phyloP scores from a whole-genome alignment of 768 basidiomycete genomes.

The Rossbeevera mucosa region DNA sequence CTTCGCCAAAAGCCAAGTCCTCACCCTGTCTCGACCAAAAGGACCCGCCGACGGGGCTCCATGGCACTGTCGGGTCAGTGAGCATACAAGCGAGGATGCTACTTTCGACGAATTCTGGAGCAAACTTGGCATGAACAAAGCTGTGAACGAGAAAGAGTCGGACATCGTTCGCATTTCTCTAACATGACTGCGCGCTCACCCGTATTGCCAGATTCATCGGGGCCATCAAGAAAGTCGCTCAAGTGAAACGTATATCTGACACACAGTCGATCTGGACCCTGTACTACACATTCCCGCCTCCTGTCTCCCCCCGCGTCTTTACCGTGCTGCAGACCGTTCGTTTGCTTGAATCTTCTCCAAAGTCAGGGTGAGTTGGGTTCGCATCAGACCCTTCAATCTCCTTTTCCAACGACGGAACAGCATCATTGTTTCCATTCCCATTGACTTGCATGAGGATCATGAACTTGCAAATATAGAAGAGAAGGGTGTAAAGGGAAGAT shows the following conservation, averaged over 20 bases:
- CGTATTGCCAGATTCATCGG: constrained; percentile 51
- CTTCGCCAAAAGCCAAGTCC: constrained; percentile 49
- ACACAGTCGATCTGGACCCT: constrained; percentile 66
- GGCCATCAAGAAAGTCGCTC: constrained; percentile 57
- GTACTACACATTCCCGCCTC: constrained; percentile 67
- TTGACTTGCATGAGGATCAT: constrained; percentile 57
- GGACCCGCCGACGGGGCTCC: constrained; percentile 49
- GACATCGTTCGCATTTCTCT: constrained; percentile 12
- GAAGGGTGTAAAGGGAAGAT: constrained; percentile 61
- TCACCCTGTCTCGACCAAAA: constrained; percentile 52
- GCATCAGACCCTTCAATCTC: neutral
- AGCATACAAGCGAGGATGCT: constrained; percentile 59
- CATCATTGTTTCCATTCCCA: constrained; percentile 55
- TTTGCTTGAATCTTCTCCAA: constrained; percentile 45
- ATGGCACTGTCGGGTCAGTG: constrained; percentile 68
- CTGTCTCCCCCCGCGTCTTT: constrained; percentile 70
- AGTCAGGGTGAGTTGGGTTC: constrained; percentile 49
- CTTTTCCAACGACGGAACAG: constrained; percentile 10
- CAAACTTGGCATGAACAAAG: constrained; percentile 61
- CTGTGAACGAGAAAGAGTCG: constrained; percentile 65
- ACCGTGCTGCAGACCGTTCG: constrained; percentile 67
- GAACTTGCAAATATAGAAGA: constrained; percentile 60
- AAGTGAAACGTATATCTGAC: constrained; percentile 59
- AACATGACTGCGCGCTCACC: neutral
- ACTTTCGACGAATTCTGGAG: constrained; percentile 74